These are phyloP conservation scores for Globisporangium emineosum DNA, from an alignment of 352 stramenopile species.

Conservation along the genomic window DNA sequence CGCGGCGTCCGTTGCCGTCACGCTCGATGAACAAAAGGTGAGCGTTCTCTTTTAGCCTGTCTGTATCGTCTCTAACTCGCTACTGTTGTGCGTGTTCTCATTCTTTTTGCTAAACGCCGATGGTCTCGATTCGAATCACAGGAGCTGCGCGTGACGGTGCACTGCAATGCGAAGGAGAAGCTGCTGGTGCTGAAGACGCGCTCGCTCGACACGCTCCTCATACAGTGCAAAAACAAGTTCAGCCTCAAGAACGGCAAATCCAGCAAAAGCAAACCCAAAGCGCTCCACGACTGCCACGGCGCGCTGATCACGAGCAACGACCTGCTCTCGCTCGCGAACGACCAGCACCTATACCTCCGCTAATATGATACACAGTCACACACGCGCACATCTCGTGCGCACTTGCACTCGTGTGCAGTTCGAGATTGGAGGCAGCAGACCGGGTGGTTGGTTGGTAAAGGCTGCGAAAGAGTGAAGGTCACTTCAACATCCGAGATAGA, in stretches of 20 bases:
- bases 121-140: constrained; percentile 1
- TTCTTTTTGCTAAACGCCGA: background rate
- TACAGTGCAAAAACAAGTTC: constrained; percentile 41
- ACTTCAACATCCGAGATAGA: no score
- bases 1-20: constrained; percentile 18
- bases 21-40: constrained; percentile 5
- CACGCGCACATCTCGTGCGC: no score
- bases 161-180: constrained; percentile 34
- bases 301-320: constrained; percentile 20
- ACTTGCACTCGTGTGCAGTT: no score
- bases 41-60: no score
- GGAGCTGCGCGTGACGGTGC: constrained; percentile 33
- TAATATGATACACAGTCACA: constrained; percentile 5
- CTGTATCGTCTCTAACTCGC: no score
- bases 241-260: constrained; percentile 26
- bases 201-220: constrained; percentile 25
- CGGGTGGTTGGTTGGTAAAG: no score
- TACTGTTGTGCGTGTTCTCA: background rate
- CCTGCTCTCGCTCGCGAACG: constrained; percentile 23
- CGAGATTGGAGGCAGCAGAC: no score
- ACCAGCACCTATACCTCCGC: constrained; percentile 35
- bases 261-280: constrained; percentile 4
- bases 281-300: constrained; percentile 32
- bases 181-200: constrained; percentile 33
- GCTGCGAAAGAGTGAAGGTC: no score